phyloP scores from a whole-genome alignment of 192 early-diverging fungal species.

The Coemansia sp. region DNA sequence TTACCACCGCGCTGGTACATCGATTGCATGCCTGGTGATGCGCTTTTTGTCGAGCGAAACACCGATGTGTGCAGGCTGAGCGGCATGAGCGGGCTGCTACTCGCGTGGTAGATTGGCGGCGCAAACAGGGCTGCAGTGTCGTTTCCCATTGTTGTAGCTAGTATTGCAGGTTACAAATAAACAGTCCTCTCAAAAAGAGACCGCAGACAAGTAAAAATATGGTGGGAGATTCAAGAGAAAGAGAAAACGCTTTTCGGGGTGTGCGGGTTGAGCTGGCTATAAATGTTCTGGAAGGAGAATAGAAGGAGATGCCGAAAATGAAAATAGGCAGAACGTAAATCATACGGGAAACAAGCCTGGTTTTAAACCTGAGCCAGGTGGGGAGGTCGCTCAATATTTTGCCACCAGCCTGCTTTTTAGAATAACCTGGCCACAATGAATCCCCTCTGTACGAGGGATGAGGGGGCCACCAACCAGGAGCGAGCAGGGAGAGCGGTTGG shows the following conservation, averaged over 20 bases:
- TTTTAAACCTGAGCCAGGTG: background rate
- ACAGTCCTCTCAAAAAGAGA: background rate
- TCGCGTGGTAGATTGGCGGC: constrained; percentile 1
- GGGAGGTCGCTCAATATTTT: too few relatives aligned
- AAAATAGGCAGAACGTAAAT: background rate
- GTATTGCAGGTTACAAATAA: background rate
- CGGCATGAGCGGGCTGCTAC: constrained; percentile 5
- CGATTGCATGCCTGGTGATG: background rate
- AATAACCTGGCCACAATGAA: background rate
- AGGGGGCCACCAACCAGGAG: background rate
- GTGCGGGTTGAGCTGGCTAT: background rate
- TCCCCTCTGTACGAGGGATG: background rate
- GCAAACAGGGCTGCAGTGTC: background rate
- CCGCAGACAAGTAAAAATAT: background rate
- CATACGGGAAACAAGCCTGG: background rate
- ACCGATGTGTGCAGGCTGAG: background rate
- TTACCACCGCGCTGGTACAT: constrained; percentile 1
- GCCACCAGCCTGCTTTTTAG: background rate
- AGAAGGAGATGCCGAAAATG: constrained; percentile 1
- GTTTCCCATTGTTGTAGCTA: background rate
- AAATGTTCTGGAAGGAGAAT: constrained; percentile 4
- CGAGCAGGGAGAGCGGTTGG: too few relatives aligned
- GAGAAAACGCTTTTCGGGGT: background rate
- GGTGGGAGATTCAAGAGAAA: background rate
- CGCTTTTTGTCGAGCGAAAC: background rate